phyloP scores from a whole-genome alignment of 208 protist genomes.

The Wallacemonas sp. region DNA sequence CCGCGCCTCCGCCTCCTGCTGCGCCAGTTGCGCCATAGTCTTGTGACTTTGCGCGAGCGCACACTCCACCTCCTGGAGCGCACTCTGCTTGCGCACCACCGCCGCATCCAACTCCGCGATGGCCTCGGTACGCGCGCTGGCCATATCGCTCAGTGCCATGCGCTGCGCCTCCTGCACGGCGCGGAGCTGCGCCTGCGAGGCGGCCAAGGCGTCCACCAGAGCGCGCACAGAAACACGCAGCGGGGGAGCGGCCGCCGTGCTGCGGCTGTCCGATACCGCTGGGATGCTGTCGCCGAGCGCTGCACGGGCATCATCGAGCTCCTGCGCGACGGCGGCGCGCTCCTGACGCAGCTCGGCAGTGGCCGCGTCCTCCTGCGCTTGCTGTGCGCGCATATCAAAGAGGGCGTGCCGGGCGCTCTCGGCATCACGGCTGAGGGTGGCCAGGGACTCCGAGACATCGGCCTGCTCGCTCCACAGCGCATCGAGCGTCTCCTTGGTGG shows the following conservation, averaged over 20 bases:
- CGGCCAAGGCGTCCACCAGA: neutral
- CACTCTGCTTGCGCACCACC: neutral
- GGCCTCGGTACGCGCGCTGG: neutral
- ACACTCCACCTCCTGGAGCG: neutral
- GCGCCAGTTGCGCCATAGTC: neutral
- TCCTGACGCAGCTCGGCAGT: neutral
- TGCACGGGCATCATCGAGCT: neutral
- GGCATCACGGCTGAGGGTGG: neutral
- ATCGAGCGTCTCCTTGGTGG: neutral
- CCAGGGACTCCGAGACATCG: neutral
- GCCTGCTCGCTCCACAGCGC: slow-evolving; percentile 1
- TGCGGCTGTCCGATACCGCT: neutral
- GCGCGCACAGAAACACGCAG: neutral
- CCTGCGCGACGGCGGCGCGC: neutral
- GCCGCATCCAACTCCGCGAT: neutral
- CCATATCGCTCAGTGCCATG: no score
- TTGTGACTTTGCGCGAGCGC: neutral
- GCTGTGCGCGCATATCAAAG: neutral
- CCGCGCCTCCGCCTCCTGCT: neutral
- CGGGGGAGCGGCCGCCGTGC: no score
- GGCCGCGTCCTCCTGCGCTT: neutral
- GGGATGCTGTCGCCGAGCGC: neutral
- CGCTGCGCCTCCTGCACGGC: neutral
- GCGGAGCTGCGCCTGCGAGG: neutral
- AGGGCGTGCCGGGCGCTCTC: neutral